Evolutionary conservation across 768 basidiomycete genomes (phyloP), one percentile per base, ranked within the genome.

Genomic region (Cyclocybe aegerita): DNA sequence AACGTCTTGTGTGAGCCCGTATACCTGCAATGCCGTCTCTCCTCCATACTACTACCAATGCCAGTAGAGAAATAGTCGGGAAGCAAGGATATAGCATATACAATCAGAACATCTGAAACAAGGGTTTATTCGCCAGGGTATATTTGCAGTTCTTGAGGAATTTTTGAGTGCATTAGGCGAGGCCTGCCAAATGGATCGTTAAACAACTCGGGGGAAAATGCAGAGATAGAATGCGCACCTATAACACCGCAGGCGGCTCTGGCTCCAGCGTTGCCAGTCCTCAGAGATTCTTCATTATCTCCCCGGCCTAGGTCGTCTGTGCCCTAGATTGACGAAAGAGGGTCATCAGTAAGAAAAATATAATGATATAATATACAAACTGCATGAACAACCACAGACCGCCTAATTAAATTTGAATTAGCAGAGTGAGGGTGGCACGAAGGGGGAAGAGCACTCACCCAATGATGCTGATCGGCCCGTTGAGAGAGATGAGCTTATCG

Each of bases 231-330:
- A 9, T 8, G 32, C 56, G 16, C 39, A 81, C 87, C 88, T 57
- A 92, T 88, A 44, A 92, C 81, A 58, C 90, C 90, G 61, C 91
- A 93, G 9, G 91, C 90, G n/a, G 81, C 77, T 49, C 89, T 75
- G 30, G 74, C 82, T 9, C 86, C 86, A 11, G 90, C 85, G 61
- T 92, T 88, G 7, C 90, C 90, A 3, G 88, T 92, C 64, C 80
- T 88, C 49, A 84, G 70, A 15, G 86, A 87, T 55, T 90, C 88
- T 29, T 79, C 71, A 59, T 86, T 76, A 37, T 70, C 73, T 11
- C 88, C 88, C 52, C 68, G 72, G n/a, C 90, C 91, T 43, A 92
- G 75, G 60, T 93, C 91, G 61, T 93, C 91, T 12, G 79, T 53
- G 11, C 55, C 56, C 63, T 64, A 36, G 0, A 35, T 7, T 39